These are phyloP conservation scores for Ailanthus altissimus DNA, from an alignment of 345 rosid genomes.

Conservation along the genomic window DNA sequence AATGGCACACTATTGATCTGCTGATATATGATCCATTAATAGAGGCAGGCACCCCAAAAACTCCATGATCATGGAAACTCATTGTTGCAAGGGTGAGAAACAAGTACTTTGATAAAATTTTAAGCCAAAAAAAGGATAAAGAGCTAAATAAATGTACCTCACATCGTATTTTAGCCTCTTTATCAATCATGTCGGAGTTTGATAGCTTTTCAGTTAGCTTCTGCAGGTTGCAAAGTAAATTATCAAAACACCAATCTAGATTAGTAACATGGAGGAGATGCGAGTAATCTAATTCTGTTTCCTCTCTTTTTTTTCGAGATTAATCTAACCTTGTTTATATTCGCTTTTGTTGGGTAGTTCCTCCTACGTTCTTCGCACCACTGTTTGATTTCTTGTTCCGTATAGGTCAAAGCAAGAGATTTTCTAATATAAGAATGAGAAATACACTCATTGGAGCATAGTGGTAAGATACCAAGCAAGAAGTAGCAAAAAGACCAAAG, in stretches of 20 bases:
- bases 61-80: conserved; percentile 4
- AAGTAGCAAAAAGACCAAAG: neutral
- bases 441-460: neutral
- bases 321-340: conserved; percentile 51
- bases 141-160: conserved; percentile 49
- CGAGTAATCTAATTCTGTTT: conserved; percentile 20
- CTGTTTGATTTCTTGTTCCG: conserved; percentile 66
- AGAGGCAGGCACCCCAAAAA: neutral
- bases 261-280: conserved; percentile 15
- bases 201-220: conserved; percentile 36
- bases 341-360: conserved; percentile 65
- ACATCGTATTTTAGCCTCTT: conserved; percentile 56
- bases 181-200: conserved; percentile 32
- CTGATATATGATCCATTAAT: neutral
- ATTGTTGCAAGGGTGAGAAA: neutral
- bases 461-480: neutral
- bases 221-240: conserved; percentile 42
- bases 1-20: neutral
- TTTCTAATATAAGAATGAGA: conserved; percentile 27
- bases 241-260: conserved; percentile 19
- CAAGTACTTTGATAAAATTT: neutral
- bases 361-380: conserved; percentile 86
- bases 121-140: conserved; percentile 18
- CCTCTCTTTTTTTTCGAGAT: too few relatives aligned
- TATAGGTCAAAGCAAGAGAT: conserved; percentile 43